Evolutionary conservation across 495 filamentous ascomycete genomes (phyloP).

Genomic region (Penicillium desertorum): DNA sequence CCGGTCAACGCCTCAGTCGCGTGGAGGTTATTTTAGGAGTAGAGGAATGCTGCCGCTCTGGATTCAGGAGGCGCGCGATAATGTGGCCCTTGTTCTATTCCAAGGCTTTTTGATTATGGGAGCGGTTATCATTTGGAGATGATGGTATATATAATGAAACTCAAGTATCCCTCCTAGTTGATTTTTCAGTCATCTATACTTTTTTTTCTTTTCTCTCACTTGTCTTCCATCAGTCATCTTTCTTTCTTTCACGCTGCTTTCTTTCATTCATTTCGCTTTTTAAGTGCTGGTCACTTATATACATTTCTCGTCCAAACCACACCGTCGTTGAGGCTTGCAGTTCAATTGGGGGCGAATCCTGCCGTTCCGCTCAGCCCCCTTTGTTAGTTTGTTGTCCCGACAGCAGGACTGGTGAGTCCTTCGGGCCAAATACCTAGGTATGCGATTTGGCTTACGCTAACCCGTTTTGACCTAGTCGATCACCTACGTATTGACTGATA

Average conservation of each 20-base stretch:
- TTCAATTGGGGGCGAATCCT: not conserved
- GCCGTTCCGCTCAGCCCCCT: not conserved
- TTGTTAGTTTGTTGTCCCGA: not conserved
- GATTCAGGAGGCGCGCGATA: slow-evolving; percentile 2
- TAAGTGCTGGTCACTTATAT: not conserved
- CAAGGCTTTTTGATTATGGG: not conserved
- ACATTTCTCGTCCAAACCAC: not conserved
- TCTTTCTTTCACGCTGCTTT: not conserved
- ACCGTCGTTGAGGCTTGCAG: not conserved
- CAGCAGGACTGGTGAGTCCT: slow-evolving; percentile 2
- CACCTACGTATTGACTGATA: not conserved
- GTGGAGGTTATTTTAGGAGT: not conserved
- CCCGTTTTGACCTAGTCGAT: not conserved
- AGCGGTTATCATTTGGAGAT: not conserved
- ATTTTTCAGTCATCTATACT: too few relatives aligned
- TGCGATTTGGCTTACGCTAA: slow-evolving; percentile 6
- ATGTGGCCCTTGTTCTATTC: not conserved
- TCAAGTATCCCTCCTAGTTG: too few relatives aligned
- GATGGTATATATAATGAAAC: not conserved
- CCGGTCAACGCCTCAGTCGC: not conserved
- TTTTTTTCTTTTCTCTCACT: too few relatives aligned
- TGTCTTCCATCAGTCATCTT: not conserved
- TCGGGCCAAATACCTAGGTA: slow-evolving; percentile 3
- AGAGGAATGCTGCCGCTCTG: not conserved
- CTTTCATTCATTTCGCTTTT: not conserved